Base-by-base conservation (phyloP, 1,284 basidiomycete genomes). In the Rhodofomes roseus region DNA sequence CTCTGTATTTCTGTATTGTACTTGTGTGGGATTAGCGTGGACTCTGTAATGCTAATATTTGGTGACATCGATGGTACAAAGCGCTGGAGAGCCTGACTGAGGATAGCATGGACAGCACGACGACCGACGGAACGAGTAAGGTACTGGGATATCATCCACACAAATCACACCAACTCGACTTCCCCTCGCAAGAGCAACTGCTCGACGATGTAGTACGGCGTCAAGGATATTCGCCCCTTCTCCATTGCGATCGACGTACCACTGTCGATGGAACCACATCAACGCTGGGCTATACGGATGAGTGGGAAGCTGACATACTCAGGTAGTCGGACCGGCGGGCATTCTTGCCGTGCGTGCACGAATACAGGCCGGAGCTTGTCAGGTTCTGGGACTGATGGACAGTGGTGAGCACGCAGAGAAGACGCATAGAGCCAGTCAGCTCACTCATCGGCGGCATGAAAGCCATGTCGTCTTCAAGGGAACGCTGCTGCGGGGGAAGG, bases 401-500 rank as follows among this genome's bases (percentile, higher is more conserved):
- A n/a, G n/a, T 14, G 20, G 36, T 8, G n/a, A 57, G 16, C 14
- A 41, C 18, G 12, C 51, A 18, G 22, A 44, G 14, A 16, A 37
- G 18, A 31, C 4, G 25, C 9, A 5, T 11, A 36, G 27, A 22
- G 11, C 27, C 22, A 31, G 6, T 11, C 20, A 25, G 43, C 53
- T 7, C 87, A 93, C 92, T 80, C 90, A 96, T 96, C 0, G 84
- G 81, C 29, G 87, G 90, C 65, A 86, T 84, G 70, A 82, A 92
- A 59, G 81, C 81, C 57, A 78, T 79, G 12, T 80, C 78, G 64
- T 96, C 93, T 60, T 93, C 90, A 57, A 95, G 75, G 50, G 84
- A 81, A 31, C 85, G 81, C 66, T 95, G 86, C 56, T 83, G 80
- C 51, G 83, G 83, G 0, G 94, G 94, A 37, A 96, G 75, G 63